Evolutionary conservation across 495 filamentous ascomycete genomes (phyloP).

Genomic region (Hypoxylon fuscum): DNA sequence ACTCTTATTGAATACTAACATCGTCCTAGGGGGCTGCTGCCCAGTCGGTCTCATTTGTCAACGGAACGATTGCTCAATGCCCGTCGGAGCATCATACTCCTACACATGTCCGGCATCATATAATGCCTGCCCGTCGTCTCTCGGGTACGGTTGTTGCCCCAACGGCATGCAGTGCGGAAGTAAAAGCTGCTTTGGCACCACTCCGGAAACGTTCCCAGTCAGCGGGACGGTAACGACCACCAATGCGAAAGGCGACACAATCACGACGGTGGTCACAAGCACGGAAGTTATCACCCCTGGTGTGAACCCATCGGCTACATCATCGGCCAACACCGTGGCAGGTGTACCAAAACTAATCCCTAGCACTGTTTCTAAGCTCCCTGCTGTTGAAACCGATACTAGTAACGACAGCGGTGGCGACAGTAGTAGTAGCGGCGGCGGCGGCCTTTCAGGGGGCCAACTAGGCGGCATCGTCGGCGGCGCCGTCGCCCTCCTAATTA

Average conservation of each 20-base stretch:
- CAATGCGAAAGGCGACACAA: slow-evolving; percentile 40
- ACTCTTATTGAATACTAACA: too few relatives aligned
- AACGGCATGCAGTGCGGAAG: slow-evolving; percentile 51
- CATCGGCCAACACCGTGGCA: slow-evolving; percentile 1
- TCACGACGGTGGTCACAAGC: slow-evolving; percentile 43
- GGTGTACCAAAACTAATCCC: slow-evolving; percentile 49
- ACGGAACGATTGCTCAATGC: slow-evolving; percentile 38
- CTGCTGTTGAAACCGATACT: slow-evolving; percentile 34
- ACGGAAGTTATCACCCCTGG: slow-evolving; percentile 40
- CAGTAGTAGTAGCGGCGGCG: not conserved
- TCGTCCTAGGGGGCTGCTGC: slow-evolving; percentile 33
- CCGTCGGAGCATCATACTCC: slow-evolving; percentile 40
- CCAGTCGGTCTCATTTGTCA: slow-evolving; percentile 48
- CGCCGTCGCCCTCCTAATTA: slow-evolving; percentile 48
- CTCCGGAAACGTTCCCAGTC: slow-evolving; percentile 45
- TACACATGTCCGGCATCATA: slow-evolving; percentile 45
- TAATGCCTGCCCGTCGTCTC: slow-evolving; percentile 48
- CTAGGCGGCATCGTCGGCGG: slow-evolving; percentile 58
- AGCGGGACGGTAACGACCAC: slow-evolving; percentile 46
- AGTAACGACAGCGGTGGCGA: slow-evolving; percentile 2
- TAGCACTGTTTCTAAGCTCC: slow-evolving; percentile 49
- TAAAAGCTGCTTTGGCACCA: slow-evolving; percentile 48
- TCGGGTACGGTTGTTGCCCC: slow-evolving; percentile 54
- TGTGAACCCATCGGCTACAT: slow-evolving; percentile 31
- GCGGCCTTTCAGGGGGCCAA: slow-evolving; percentile 44